These are phyloP conservation scores for Agastache rugosa DNA, from an alignment of 257 asterid genomes.

Conservation along the genomic window DNA sequence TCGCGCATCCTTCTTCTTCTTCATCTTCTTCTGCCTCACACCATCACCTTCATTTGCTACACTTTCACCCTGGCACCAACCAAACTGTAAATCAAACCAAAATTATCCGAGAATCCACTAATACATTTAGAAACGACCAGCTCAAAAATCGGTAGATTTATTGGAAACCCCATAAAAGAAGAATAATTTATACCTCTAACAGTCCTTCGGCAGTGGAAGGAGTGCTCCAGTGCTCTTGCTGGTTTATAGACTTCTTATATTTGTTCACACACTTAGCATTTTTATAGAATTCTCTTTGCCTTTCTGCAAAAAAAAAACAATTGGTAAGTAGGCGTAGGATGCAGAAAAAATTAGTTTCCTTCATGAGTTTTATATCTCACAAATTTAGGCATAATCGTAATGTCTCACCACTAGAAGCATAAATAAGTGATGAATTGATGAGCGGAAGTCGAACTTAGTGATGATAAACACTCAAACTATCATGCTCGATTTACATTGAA, in stretches of 20 bases:
- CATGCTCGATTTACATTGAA: neutral
- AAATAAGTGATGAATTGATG: neutral
- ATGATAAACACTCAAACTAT: neutral
- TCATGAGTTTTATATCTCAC: neutral
- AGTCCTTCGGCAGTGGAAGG: slow-evolving; percentile 36
- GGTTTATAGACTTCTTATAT: slow-evolving; percentile 64
- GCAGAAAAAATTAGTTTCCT: neutral
- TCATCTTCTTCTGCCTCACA: slow-evolving; percentile 37
- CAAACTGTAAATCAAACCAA: neutral
- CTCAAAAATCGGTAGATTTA: neutral
- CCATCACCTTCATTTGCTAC: slow-evolving; percentile 34
- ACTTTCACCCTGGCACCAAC: slow-evolving; percentile 47
- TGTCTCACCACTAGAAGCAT: neutral
- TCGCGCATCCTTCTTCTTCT: slow-evolving; percentile 41
- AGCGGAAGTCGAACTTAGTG: neutral
- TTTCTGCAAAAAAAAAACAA: slow-evolving; percentile 60
- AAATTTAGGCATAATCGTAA: slow-evolving; percentile 5
- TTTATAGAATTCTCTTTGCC: slow-evolving; percentile 85
- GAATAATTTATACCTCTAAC: slow-evolving; percentile 48
- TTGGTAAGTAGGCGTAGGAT: neutral
- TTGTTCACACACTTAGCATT: slow-evolving; percentile 77
- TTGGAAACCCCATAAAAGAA: neutral
- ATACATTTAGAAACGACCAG: neutral
- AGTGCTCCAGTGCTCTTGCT: slow-evolving; percentile 46
- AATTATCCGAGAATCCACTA: neutral